Evolutionary conservation across 306 rosid genomes (phyloP).

Genomic region (Trichosanthes cucumerina): DNA sequence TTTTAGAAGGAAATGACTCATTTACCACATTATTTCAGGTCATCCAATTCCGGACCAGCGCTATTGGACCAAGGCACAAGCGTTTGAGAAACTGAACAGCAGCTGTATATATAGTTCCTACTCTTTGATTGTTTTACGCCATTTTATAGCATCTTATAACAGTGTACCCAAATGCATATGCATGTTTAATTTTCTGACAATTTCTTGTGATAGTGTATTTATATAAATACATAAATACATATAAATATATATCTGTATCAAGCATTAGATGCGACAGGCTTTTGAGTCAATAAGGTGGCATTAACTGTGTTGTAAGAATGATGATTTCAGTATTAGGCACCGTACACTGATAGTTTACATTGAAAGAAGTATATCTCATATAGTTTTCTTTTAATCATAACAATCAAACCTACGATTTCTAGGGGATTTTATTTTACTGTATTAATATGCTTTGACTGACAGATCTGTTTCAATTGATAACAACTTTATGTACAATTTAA

Average conservation of each 20-base stretch:
- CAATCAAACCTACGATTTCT: background rate
- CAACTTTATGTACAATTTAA: too few species aligned
- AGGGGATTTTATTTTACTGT: background rate
- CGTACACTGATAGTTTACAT: background rate
- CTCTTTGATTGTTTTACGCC: background rate
- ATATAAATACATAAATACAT: background rate
- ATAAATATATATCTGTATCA: conserved; percentile 6
- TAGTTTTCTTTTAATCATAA: background rate
- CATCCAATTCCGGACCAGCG: background rate
- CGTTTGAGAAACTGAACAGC: background rate
- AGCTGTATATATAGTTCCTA: conserved; percentile 7
- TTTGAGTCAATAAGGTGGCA: background rate
- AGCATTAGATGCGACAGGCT: background rate
- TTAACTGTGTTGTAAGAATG: background rate
- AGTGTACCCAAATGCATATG: background rate
- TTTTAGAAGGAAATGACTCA: background rate
- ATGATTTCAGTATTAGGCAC: background rate
- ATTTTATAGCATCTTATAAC: conserved; percentile 1
- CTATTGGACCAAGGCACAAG: background rate
- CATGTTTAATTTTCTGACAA: background rate
- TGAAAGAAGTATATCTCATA: background rate
- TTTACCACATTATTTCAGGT: background rate
- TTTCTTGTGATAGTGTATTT: conserved; percentile 1
- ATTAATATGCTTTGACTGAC: background rate
- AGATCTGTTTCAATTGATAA: background rate